Percentiles rank a stretch among this genome's conserved stretches.
Evolutionary conservation across 768 basidiomycete genomes (phyloP).

Genomic region (Botryobasidium botryosum): DNA sequence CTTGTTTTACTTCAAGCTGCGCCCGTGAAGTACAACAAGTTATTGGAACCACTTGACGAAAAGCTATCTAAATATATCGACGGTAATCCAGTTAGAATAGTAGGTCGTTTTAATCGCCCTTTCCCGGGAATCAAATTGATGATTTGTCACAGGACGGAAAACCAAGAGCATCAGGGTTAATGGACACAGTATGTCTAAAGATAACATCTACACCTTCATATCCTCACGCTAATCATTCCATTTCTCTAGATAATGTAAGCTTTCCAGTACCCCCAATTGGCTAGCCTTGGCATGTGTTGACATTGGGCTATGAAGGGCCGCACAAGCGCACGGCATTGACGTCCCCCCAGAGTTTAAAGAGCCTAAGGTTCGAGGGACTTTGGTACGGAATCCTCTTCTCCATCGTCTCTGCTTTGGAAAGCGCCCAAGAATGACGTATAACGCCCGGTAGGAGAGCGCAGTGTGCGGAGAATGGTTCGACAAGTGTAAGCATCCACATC

Average conservation of each 20-base stretch:
- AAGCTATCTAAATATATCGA: slow-evolving; percentile 52
- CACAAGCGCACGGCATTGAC: slow-evolving; percentile 50
- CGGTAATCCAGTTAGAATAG: slow-evolving; percentile 48
- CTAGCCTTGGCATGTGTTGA: too few relatives aligned
- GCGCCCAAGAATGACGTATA: background rate
- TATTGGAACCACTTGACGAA: slow-evolving; percentile 41
- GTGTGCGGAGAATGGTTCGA: slow-evolving; percentile 68
- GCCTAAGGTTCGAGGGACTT: slow-evolving; percentile 34
- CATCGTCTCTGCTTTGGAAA: background rate
- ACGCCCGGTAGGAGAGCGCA: slow-evolving; percentile 45
- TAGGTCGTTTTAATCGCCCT: slow-evolving; percentile 5
- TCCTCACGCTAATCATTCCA: background rate
- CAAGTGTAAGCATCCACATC: slow-evolving; percentile 20
- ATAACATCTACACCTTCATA: background rate
- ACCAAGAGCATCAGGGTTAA: slow-evolving; percentile 55
- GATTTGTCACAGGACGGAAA: slow-evolving; percentile 34
- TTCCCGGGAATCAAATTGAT: background rate
- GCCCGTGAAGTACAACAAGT: slow-evolving; percentile 42
- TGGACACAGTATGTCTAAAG: slow-evolving; percentile 49
- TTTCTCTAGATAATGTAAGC: slow-evolving; percentile 21
- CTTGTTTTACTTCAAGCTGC: slow-evolving; percentile 31
- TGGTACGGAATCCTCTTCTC: slow-evolving; percentile 27
- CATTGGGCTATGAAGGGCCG: too few relatives aligned
- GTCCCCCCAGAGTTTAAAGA: slow-evolving; percentile 62
- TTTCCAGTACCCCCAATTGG: too few relatives aligned